Percentiles rank a stretch among this genome's conserved stretches.
Conservation (phyloP, 2,329 filamentous ascomycete species). For the Pseudofabraea citricarpa region DNA sequence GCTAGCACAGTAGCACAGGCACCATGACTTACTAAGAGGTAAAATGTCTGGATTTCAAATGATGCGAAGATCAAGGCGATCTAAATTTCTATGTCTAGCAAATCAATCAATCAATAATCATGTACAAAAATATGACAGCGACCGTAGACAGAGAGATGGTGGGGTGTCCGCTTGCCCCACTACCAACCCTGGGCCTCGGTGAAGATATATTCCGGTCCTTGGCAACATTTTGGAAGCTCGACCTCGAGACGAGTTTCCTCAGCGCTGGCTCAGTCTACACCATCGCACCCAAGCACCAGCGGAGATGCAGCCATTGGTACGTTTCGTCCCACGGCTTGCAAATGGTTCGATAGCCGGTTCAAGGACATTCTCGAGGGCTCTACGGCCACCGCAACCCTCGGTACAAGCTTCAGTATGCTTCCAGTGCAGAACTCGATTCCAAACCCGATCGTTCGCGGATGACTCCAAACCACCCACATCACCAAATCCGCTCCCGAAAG, state of each 20-base stretch:
- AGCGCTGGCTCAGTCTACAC: too few species aligned
- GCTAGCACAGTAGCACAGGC: too few species aligned
- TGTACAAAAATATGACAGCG: too few species aligned
- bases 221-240: neutral
- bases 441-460: slow-evolving; percentile 27
- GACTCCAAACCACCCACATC: slow-evolving; percentile 16
- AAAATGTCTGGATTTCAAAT: too few species aligned
- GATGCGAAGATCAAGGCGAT: too few species aligned
- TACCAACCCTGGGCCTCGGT: neutral
- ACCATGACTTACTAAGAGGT: too few species aligned
- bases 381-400: slow-evolving; percentile 17
- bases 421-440: slow-evolving; percentile 35
- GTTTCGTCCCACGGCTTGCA: slow-evolving; percentile 23
- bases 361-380: slow-evolving; percentile 11
- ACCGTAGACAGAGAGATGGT: too few species aligned
- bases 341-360: slow-evolving; percentile 19
- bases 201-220: neutral
- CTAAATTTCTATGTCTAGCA: too few species aligned
- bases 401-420: slow-evolving; percentile 32
- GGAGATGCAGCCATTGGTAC: slow-evolving; percentile 27
- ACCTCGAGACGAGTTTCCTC: too few species aligned
- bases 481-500: slow-evolving; percentile 3
- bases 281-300: slow-evolving; percentile 9
- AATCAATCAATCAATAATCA: too few species aligned
- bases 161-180: too few species aligned